Conservation (phyloP, 805 yeast genomes). For the Candida boidinii region DNA sequence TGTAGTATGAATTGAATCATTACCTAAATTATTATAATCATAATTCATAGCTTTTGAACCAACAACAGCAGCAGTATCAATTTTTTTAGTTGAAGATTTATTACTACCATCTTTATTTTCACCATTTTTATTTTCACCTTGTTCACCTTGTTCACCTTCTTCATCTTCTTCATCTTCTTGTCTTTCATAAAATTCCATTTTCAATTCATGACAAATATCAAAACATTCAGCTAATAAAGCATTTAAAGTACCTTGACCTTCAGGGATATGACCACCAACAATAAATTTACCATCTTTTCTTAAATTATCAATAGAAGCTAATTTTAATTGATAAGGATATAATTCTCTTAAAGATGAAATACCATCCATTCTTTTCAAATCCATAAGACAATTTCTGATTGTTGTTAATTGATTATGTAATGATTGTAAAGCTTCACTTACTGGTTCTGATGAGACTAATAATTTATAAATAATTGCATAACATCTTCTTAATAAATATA, state of each 20-base stretch:
- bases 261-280: slow-evolving; percentile 85
- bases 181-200: slow-evolving; percentile 70
- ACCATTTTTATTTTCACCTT: too few species aligned
- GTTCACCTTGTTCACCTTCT: slow-evolving; percentile 23
- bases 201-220: slow-evolving; percentile 85
- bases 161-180: slow-evolving; percentile 25
- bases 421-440: slow-evolving; percentile 87
- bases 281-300: slow-evolving; percentile 89
- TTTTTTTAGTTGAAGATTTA: too few species aligned
- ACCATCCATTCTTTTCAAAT: slow-evolving; percentile 90
- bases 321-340: slow-evolving; percentile 92
- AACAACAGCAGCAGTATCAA: too few species aligned
- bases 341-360: slow-evolving; percentile 79
- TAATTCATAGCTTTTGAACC: too few species aligned
- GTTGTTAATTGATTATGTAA: slow-evolving; percentile 90
- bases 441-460: slow-evolving; percentile 90
- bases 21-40: too few species aligned
- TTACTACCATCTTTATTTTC: too few species aligned
- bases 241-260: slow-evolving; percentile 94
- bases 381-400: slow-evolving; percentile 81
- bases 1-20: too few species aligned
- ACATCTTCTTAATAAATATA: slow-evolving; percentile 82
- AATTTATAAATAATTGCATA: slow-evolving; percentile 85
- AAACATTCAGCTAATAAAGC: slow-evolving; percentile 90
- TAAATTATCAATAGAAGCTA: slow-evolving; percentile 80